Base-by-base conservation (phyloP, 805 yeast species). In the Tetrapisispora phaffii region DNA sequence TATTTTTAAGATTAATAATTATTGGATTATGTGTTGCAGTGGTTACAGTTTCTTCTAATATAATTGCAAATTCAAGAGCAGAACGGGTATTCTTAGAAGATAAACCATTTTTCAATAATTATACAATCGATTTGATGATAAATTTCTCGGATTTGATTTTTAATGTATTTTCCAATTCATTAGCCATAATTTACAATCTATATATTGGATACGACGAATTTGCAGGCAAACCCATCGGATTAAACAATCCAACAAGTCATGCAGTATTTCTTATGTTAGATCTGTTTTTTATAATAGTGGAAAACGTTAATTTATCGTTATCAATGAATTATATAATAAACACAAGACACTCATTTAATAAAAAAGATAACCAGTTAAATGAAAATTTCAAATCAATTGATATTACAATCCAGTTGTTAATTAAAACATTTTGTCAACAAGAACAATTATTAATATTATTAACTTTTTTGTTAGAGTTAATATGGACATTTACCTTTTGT, bases 401-500 rank as follows among this genome's bases (percentile, higher is more conserved):
- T 13, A 40, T 32, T 13, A 22, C 34, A n/a, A 16, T 23, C 19
- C 23, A 22, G 17, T 4, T 33, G 12, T 6, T 40, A 6, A 70
- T 67, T 45, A 64, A 54, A 10, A 67, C 76, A 31, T 76, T 89
- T 44, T 90, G 98, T 62, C 67, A 76, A 21, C 73, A 86, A 39
- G 97, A 90, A 56, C 69, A 81, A 47, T 83, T 85, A 0, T 65
- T 90, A 46, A 82, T 90, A 16, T 74, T 94, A 1, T 82, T 90
- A 57, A 67, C 90, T 47, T 83, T 90, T 55, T 61, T 88, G 48
- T 78, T 82, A 28, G 69, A 90, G 52, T 73, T 78, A 35, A 71
- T 82, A 57, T 90, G 97, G 97, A 86, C 90, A 33, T 60, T 80
- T 23, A 82, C 95, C 0, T 89, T 90, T 52, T 75, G 89, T 9